Evolutionary conservation across 352 stramenopile genomes (phyloP), one percentile per base, ranked within the genome.

Genomic region (Peronosclerospora sorghi): DNA sequence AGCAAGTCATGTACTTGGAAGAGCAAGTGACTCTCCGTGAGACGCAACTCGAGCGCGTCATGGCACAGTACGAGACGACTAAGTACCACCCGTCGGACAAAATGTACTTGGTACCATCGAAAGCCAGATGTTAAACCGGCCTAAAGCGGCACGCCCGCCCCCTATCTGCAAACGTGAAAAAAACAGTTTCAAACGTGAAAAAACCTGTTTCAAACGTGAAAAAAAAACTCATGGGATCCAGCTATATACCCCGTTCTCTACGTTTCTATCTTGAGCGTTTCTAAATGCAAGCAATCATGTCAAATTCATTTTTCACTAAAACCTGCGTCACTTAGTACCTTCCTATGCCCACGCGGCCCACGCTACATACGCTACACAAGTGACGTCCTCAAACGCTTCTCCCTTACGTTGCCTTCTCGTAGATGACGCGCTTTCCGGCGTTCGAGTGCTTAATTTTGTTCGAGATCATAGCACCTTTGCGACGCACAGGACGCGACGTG

Each of bases 391-490:
- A 32, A n/a, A n/a, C 13, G 18, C 24, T 45, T 30, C 13, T 37
- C 51, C 35, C 35, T 67, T 62, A 89, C 28, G 63, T 41, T 10
- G 62, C 58, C 64, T 90, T 90, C 57, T 87, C 74, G 51, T 90
- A 90, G 29, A 87, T 70, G 30, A 90, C 73, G 45, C 78, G 78
- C 56, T 90, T 80, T 44, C 74, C 75, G 9, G 87, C 65, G 35
- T 86, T 64, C 48, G 62, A 84, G 59, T 87, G 73, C 62, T 90
- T 90, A 62, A 90, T 81, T 43, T 78, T 78, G 48, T 58, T 70
- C 32, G 68, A 76, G 44, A 87, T 65, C 27, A 83, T 41, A 1
- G 74, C 68, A 29, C 78, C 73, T 63, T 86, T 82, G 48, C 78
- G 78, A 61, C 78, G 78, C 49, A 90, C 74, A 4, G 73, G 71